Base-by-base conservation (phyloP, 2,329 filamentous ascomycete genomes). In the Pyrenochaeta sp. region DNA sequence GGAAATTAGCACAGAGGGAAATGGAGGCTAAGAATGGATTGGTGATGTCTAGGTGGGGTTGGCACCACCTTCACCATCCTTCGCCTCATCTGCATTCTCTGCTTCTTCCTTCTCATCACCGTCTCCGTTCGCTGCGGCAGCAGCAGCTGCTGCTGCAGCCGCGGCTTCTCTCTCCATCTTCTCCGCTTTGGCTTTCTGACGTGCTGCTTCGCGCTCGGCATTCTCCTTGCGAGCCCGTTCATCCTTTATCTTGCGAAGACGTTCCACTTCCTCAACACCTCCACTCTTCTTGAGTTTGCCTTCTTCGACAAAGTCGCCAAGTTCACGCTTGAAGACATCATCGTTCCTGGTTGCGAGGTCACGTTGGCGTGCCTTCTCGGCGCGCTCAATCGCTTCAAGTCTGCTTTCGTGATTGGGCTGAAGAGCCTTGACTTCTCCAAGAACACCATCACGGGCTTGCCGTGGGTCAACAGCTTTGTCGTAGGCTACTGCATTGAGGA, bases 211-310 rank as follows among this genome's bases (percentile, higher is more conserved):
- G 20, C 76, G 71, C 51, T 84, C 81, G 65, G 75, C 81, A 18
- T 83, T 89, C 69, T 96, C 92, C 60, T 84, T 87, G 44, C 92
- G 81, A 46, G 91, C 90, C 58, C 83, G 81, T 48, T 97, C 94
- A 62, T 99, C 94, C 69, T 93, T 96, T 23, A 86, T 83, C 65
- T 87, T 87, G 35, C 94, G 81, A 31, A 90, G 79, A 39, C 94
- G 82, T 74, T 99, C 94, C 0, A 92, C 87, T 74, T 99, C 94
- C 69, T 97, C 94, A 35, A 96, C 87, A 0, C 94, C 94, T 27
- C 94, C 94, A 10, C 88, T 92, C 80, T 97, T 97, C 81, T 96
- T 97, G 56, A 99, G 77, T 72, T 89, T 94, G 44, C 90, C 90
- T 63, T 96, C 90, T 53, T 89, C 82, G 1, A 97, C 93, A 66